Evolutionary conservation across 345 rosid species (phyloP).

Genomic region (Citrus glauca): DNA sequence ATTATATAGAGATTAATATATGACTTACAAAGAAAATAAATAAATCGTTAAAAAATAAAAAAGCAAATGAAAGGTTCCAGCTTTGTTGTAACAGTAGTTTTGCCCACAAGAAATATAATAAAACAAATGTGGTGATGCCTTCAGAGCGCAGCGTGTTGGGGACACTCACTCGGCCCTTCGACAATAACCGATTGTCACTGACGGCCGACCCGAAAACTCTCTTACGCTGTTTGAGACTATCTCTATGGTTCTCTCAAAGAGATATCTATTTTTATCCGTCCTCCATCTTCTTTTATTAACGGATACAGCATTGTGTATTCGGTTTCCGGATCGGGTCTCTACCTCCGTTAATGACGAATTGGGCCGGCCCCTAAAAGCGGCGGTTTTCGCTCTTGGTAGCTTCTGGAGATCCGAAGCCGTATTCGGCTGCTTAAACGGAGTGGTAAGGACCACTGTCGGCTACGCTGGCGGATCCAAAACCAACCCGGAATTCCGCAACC

Average conservation of each 20-base stretch:
- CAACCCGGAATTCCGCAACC: constrained; percentile 76
- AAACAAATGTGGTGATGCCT: no score
- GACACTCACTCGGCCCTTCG: no score
- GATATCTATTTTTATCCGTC: constrained; percentile 4
- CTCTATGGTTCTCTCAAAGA: constrained; percentile 33
- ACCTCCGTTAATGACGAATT: constrained; percentile 28
- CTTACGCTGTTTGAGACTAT: neutral
- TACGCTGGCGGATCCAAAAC: constrained; percentile 75
- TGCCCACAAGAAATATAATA: no score
- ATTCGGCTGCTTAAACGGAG: constrained; percentile 84
- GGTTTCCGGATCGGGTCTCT: constrained; percentile 54
- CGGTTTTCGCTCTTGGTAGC: constrained; percentile 88
- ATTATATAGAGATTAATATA: no score
- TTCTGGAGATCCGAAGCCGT: constrained; percentile 97
- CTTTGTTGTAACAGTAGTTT: no score
- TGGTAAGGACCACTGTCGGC: constrained; percentile 65
- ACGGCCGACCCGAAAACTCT: neutral
- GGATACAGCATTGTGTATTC: constrained; percentile 42
- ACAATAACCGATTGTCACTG: no score
- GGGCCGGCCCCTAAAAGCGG: constrained; percentile 40
- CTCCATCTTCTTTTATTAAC: constrained; percentile 18
- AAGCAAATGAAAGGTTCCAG: no score
- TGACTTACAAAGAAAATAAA: no score
- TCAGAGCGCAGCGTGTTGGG: no score
- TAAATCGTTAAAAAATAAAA: no score